These are phyloP conservation scores for Thermochaetoides thermophila DNA, from an alignment of 495 filamentous ascomycete species.

Conservation along the genomic window DNA sequence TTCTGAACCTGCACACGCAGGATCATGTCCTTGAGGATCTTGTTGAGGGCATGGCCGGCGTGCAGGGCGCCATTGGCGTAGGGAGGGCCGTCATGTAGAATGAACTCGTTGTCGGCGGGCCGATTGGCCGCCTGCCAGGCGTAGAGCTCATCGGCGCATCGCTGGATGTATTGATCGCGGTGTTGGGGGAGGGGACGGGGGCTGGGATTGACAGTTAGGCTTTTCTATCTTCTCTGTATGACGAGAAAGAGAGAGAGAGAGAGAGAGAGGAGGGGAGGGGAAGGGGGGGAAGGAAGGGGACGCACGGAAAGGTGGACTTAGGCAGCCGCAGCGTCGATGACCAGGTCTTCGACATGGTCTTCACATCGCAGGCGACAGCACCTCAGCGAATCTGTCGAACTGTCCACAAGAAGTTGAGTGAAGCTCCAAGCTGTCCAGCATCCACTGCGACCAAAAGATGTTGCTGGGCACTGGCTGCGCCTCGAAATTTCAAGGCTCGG, in stretches of 20 bases:
- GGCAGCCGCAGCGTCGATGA: slow-evolving; percentile 33
- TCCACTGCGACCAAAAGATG: too few relatives aligned
- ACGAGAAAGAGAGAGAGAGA: neutral
- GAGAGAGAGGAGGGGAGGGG: neutral
- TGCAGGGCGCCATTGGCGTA: slow-evolving; percentile 95
- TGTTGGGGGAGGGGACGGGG: slow-evolving; percentile 32
- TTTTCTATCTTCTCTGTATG: too few relatives aligned
- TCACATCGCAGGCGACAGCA: neutral
- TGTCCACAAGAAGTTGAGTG: too few relatives aligned
- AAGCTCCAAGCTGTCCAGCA: too few relatives aligned
- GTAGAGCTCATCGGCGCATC: slow-evolving; percentile 81
- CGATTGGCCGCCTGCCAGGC: slow-evolving; percentile 58
- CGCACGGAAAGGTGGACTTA: slow-evolving; percentile 33
- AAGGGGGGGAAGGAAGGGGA: neutral
- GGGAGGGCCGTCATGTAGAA: slow-evolving; percentile 90
- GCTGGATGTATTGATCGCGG: slow-evolving; percentile 47
- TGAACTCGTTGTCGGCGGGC: slow-evolving; percentile 46
- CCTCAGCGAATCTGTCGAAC: neutral
- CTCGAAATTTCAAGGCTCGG: slow-evolving; percentile 4
- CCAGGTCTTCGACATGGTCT: slow-evolving; percentile 36
- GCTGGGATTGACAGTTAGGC: slow-evolving; percentile 17
- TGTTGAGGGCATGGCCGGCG: slow-evolving; percentile 95
- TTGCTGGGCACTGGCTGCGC: too few relatives aligned
- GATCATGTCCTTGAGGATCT: slow-evolving; percentile 90
- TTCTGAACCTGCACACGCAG: slow-evolving; percentile 62